phyloP scores from a whole-genome alignment of 2,329 filamentous ascomycete genomes.

The Cercospora citrullina region DNA sequence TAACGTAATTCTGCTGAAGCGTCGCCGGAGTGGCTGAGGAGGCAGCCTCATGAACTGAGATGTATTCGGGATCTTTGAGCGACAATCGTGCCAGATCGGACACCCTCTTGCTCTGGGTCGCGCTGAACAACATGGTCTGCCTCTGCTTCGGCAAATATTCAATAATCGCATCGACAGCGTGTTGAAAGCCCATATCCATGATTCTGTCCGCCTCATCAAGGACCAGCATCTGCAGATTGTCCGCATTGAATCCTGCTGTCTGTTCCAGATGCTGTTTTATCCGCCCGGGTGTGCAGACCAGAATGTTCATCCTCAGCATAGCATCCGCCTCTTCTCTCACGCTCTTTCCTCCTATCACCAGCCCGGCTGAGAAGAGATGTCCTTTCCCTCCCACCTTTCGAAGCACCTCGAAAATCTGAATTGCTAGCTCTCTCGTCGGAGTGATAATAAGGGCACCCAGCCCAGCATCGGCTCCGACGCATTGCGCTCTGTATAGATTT shows the following conservation, averaged over 20 bases:
- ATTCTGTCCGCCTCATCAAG: constrained; percentile 95
- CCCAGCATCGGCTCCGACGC: constrained; percentile 82
- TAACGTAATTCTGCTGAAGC: constrained; percentile 86
- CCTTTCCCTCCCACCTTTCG: constrained; percentile 80
- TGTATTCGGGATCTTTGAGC: constrained; percentile 87
- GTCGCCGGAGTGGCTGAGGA: constrained; percentile 75
- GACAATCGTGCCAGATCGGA: constrained; percentile 88
- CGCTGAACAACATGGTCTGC: constrained; percentile 93
- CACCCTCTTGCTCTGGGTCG: constrained; percentile 92
- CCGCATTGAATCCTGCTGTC: constrained; percentile 83
- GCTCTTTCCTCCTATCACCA: constrained; percentile 92
- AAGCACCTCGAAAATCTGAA: constrained; percentile 94
- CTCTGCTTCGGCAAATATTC: constrained; percentile 83
- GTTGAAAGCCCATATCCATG: constrained; percentile 95
- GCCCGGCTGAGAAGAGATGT: constrained; percentile 85
- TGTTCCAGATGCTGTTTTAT: constrained; percentile 96
- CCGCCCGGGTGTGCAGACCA: constrained; percentile 91
- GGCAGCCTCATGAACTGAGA: constrained; percentile 86
- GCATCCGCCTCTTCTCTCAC: constrained; percentile 84
- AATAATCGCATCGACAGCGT: constrained; percentile 85
- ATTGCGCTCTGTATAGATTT: constrained; percentile 83
- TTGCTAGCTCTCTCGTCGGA: constrained; percentile 90
- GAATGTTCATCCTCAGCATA: constrained; percentile 88
- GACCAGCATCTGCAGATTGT: constrained; percentile 88
- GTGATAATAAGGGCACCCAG: constrained; percentile 90